These are phyloP conservation scores for Suhomyces vadensis DNA, from an alignment of 805 yeast genomes.

Conservation along the genomic window DNA sequence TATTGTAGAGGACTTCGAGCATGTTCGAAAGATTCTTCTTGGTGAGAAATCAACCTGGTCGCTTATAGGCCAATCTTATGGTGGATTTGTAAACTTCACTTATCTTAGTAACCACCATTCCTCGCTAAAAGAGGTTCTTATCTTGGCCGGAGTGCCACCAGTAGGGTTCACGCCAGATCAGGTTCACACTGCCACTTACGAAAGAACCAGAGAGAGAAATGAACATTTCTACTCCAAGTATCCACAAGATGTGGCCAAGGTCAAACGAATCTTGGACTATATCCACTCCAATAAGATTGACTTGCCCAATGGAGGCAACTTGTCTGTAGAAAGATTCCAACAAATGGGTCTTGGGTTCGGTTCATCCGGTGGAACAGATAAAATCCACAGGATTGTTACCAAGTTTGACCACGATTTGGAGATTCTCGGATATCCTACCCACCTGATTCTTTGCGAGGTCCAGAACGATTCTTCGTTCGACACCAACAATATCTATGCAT, in stretches of 20 bases:
- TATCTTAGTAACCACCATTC: slow-evolving; percentile 48
- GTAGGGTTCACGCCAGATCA: slow-evolving; percentile 44
- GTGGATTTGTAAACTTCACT: slow-evolving; percentile 54
- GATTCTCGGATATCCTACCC: slow-evolving; percentile 37
- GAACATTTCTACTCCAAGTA: slow-evolving; percentile 47
- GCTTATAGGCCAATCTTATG: slow-evolving; percentile 55
- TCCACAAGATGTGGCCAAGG: slow-evolving; percentile 46
- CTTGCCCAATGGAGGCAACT: slow-evolving; percentile 53
- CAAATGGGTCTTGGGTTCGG: slow-evolving; percentile 55
- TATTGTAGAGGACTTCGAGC: slow-evolving; percentile 52
- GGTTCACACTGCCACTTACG: slow-evolving; percentile 50
- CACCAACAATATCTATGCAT: slow-evolving; percentile 53
- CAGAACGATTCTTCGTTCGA: slow-evolving; percentile 46
- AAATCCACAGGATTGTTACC: slow-evolving; percentile 45
- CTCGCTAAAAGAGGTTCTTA: slow-evolving; percentile 43
- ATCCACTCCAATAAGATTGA: slow-evolving; percentile 28
- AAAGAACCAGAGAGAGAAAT: slow-evolving; percentile 49
- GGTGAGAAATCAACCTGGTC: slow-evolving; percentile 45
- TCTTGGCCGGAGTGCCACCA: slow-evolving; percentile 65
- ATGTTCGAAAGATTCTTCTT: slow-evolving; percentile 40
- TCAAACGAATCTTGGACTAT: slow-evolving; percentile 37
- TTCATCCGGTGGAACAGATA: slow-evolving; percentile 49
- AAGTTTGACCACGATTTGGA: slow-evolving; percentile 42
- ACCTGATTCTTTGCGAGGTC: slow-evolving; percentile 32
- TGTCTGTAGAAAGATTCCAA: slow-evolving; percentile 54